phyloP scores from a whole-genome alignment of 768 basidiomycete genomes.

The Cystofilobasidium macerans region DNA sequence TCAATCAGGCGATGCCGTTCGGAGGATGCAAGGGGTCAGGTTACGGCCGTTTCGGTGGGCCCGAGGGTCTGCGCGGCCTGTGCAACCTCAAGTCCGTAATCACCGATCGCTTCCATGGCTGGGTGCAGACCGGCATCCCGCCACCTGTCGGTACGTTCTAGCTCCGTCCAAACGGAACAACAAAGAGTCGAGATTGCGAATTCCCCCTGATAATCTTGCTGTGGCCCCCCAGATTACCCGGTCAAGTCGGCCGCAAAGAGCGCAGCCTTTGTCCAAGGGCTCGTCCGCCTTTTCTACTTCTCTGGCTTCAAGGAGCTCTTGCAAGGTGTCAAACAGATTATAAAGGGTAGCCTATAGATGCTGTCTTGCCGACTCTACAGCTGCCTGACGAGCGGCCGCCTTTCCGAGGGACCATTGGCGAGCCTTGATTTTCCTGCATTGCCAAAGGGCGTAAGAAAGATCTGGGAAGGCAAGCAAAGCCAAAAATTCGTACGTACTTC shows the following conservation, averaged over 20 bases:
- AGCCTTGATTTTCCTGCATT: too few species aligned
- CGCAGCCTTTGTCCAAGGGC: slow-evolving; percentile 17
- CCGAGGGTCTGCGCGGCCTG: slow-evolving; percentile 79
- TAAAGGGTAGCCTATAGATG: slow-evolving; percentile 2
- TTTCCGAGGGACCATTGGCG: too few species aligned
- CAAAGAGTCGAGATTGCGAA: too few species aligned
- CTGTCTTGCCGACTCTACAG: too few species aligned
- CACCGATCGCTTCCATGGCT: slow-evolving; percentile 70
- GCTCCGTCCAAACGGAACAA: neutral
- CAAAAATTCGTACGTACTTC: too few species aligned
- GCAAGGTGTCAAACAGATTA: slow-evolving; percentile 14
- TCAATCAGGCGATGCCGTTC: slow-evolving; percentile 83
- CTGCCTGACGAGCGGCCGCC: too few species aligned
- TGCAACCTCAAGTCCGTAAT: slow-evolving; percentile 82
- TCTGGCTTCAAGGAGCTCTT: neutral
- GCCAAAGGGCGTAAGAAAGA: too few species aligned
- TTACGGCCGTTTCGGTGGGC: slow-evolving; percentile 88
- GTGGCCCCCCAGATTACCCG: slow-evolving; percentile 16
- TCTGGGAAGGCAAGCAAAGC: too few species aligned
- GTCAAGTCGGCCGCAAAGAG: slow-evolving; percentile 4
- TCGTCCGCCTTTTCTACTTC: slow-evolving; percentile 17
- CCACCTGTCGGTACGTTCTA: slow-evolving; percentile 49
- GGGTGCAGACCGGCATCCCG: slow-evolving; percentile 77
- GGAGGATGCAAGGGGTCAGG: slow-evolving; percentile 86
- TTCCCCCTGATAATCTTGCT: neutral